A percentile compares a stretch with the other conserved stretches of the same genome.
phyloP scores from a whole-genome alignment of 2,329 filamentous ascomycete genomes.

The Monosporascus sp. region DNA sequence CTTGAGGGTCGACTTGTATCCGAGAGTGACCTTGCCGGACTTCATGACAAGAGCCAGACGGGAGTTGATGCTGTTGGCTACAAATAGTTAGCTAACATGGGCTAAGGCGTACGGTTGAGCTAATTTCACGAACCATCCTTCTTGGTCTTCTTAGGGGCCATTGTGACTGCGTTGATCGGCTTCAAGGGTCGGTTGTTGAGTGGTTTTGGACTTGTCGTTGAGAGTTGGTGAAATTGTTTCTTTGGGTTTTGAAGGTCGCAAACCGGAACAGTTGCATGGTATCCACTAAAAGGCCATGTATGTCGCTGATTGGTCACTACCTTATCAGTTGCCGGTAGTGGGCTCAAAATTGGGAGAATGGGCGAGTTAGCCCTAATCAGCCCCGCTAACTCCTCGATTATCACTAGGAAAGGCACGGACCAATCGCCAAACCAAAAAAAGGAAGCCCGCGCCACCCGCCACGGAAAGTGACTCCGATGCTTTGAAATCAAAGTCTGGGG shows the following conservation, averaged over 20 bases:
- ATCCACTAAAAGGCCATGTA: background rate
- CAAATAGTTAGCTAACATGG: no score
- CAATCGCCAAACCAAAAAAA: background rate
- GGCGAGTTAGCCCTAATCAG: conserved; percentile 30
- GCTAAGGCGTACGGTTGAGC: no score
- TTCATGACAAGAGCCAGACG: conserved; percentile 49
- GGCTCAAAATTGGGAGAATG: background rate
- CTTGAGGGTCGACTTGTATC: conserved; percentile 88
- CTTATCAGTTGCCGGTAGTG: background rate
- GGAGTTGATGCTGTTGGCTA: conserved; percentile 58
- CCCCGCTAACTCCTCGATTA: background rate
- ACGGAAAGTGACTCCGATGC: conserved; percentile 27
- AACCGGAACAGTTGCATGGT: background rate
- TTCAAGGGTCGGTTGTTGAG: conserved; percentile 8
- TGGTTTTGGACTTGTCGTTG: conserved; percentile 20
- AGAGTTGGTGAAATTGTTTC: background rate
- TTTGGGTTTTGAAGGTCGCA: no score
- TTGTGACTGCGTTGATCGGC: conserved; percentile 46
- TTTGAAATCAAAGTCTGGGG: conserved; percentile 47
- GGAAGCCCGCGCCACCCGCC: conserved; percentile 1
- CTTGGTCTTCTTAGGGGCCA: conserved; percentile 73
- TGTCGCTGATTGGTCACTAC: background rate
- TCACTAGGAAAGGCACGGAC: background rate
- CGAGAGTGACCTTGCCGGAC: conserved; percentile 76
- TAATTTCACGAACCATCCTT: conserved; percentile 52